phyloP scores from a whole-genome alignment of 2,329 filamentous ascomycete genomes.

The Sporothrix humicola region DNA sequence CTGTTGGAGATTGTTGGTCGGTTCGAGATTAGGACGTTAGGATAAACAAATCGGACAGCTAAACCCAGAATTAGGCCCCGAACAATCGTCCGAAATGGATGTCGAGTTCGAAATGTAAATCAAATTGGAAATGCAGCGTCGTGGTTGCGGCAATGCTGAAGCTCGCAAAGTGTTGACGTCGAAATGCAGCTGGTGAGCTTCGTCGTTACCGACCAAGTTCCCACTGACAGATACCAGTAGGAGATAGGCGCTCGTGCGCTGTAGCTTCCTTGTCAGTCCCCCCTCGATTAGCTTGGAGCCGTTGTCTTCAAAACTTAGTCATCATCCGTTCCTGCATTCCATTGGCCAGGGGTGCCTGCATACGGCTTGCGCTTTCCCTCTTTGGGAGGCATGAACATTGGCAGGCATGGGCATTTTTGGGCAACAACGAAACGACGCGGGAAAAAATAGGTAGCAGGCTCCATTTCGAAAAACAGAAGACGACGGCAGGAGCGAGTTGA shows the following conservation, averaged over 20 bases:
- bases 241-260: neutral
- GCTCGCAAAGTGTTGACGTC: neutral
- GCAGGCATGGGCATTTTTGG: conserved; percentile 12
- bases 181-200: neutral
- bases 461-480: conserved; percentile 17
- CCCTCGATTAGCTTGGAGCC: conserved; percentile 20
- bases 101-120: neutral
- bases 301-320: conserved; percentile 12
- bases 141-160: neutral
- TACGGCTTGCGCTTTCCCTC: neutral
- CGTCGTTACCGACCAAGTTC: neutral
- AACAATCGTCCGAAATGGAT: no score
- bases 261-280: neutral
- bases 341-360: conserved; percentile 25
- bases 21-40: neutral
- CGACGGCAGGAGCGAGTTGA: conserved; percentile 7
- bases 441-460: conserved; percentile 31
- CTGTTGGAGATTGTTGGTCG: conserved; percentile 5
- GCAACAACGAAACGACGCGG: conserved; percentile 31
- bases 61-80: neutral
- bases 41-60: neutral
- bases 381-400: conserved; percentile 27
- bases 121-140: neutral
- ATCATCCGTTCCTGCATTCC: conserved; percentile 9
- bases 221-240: neutral